phyloP scores from a whole-genome alignment of 331 rosid species.

The Prunus yedoensis region DNA sequence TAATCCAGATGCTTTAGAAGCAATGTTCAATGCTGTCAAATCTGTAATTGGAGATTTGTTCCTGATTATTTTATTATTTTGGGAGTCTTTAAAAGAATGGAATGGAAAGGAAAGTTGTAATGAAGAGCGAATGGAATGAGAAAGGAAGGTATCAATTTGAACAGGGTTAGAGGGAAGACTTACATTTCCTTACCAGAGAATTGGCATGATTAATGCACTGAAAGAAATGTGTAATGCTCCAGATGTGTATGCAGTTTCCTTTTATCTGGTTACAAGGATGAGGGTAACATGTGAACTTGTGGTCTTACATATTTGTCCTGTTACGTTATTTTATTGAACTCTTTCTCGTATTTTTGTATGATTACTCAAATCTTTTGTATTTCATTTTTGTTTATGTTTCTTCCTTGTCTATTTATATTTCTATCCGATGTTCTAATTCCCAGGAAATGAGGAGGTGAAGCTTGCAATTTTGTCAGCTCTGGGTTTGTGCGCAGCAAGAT shows the following conservation, averaged over 20 bases:
- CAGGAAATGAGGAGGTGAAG: constrained; percentile 97
- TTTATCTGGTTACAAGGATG: constrained; percentile 72
- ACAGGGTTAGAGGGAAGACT: constrained; percentile 75
- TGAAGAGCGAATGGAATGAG: background rate
- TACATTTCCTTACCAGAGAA: too few species aligned
- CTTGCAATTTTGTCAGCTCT: constrained; percentile 64
- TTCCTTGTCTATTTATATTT: constrained; percentile 18
- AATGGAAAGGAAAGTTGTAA: background rate
- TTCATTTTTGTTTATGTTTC: constrained; percentile 8
- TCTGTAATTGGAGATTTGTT: constrained; percentile 77
- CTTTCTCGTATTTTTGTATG: constrained; percentile 4
- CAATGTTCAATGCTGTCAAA: constrained; percentile 77
- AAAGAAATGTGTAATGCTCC: too few species aligned
- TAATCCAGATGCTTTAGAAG: constrained; percentile 50
- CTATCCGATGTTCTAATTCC: constrained; percentile 26
- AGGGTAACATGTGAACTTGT: constrained; percentile 42
- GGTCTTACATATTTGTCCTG: background rate
- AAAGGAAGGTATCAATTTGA: constrained; percentile 20
- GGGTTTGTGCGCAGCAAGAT: constrained; percentile 76
- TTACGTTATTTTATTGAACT: background rate
- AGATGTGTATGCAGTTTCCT: constrained; percentile 53
- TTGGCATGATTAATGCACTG: too few species aligned
- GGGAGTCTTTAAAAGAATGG: background rate
- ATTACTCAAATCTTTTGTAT: background rate
- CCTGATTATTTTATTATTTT: background rate